Evolutionary conservation across 1,284 basidiomycete genomes (phyloP), one percentile per base, ranked within the genome.

Genomic region (Boletus smithii): DNA sequence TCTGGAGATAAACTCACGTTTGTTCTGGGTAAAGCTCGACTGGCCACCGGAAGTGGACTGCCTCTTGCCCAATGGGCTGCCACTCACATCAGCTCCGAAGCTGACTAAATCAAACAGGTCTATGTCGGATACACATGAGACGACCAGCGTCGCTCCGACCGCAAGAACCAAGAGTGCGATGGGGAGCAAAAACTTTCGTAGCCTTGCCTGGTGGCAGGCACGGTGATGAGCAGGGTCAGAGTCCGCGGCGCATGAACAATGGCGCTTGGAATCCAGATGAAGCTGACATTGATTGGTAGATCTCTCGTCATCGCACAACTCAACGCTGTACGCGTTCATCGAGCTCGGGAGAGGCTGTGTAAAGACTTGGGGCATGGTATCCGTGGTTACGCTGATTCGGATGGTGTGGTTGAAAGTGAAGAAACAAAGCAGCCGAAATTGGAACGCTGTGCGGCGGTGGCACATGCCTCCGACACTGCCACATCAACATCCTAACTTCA

Each of bases 171-270:
- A 42, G 31, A 68, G 48, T 1, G 69, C 48, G 3, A 65, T 48
- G 1, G 71, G 68, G 8, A 72, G 18, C 6, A 76, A 50, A 22
- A 74, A 43, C 18, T 56, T 64, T 13, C 60, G 60, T 20, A 73
- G 54, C 41, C 70, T 66, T 11, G 61, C 57, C 38, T 64, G 59
- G 50, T 75, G 75, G 54, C 72, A 74, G 13, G 62, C 53, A 24
- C 49, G 60, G 32, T 72, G 69, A 37, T 47, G 35, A 30, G 46
- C 7, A 30, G 59, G 41, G 34, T 36, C 18, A 0, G 63, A 39
- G 14, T 53, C 45, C 27, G 43, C 42, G 29, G 51, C 40, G 29
- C 63, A 65, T 5, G 49, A 30, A 13, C 65, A 68, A 32, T 39
- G 50, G 17, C 32, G 33, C n/a, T 53, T 49, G 24, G 57, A 48